phyloP scores from a whole-genome alignment of 805 yeast species.

The Cyberlindnera misumaiensis region DNA sequence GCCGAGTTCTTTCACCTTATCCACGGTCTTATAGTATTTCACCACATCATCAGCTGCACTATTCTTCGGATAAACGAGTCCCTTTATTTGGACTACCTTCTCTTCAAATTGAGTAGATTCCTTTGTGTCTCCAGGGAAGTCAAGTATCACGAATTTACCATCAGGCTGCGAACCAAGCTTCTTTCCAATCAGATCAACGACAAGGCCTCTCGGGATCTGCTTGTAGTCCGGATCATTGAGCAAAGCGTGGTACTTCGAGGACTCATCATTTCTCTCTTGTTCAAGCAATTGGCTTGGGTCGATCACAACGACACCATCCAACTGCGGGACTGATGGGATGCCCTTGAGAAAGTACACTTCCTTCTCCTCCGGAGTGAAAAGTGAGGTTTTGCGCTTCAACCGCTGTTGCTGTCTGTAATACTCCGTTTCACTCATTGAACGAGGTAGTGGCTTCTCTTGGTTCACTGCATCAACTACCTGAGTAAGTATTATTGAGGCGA shows the following conservation, averaged over 20 bases:
- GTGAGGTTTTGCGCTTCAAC: conserved; percentile 40
- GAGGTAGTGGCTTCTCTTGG: conserved; percentile 26
- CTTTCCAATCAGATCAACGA: conserved; percentile 27
- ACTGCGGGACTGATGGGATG: conserved; percentile 7
- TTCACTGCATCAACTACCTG: conserved; percentile 32
- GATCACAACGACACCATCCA: conserved; percentile 29
- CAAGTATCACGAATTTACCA: conserved; percentile 40
- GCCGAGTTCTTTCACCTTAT: conserved; percentile 32
- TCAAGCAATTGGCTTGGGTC: conserved; percentile 46
- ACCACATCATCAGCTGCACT: conserved; percentile 34
- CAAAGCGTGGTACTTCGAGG: conserved; percentile 44
- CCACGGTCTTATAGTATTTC: conserved; percentile 58
- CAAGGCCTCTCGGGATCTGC: conserved; percentile 29
- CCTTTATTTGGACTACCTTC: conserved; percentile 47
- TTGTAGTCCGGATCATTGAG: conserved; percentile 31
- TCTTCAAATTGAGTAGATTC: conserved; percentile 72
- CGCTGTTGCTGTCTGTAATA: conserved; percentile 42
- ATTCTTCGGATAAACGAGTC: conserved; percentile 30
- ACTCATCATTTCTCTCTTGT: conserved; percentile 35
- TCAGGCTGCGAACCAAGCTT: conserved; percentile 21
- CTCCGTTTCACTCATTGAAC: conserved; percentile 28
- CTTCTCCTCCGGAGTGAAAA: conserved; percentile 35
- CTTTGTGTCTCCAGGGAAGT: conserved; percentile 55
- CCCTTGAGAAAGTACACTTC: conserved; percentile 34
- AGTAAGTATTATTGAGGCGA: conserved; percentile 38